These are phyloP conservation scores for Ophiocordyceps australis DNA, from an alignment of 2,329 filamentous ascomycete genomes.

Conservation along the genomic window DNA sequence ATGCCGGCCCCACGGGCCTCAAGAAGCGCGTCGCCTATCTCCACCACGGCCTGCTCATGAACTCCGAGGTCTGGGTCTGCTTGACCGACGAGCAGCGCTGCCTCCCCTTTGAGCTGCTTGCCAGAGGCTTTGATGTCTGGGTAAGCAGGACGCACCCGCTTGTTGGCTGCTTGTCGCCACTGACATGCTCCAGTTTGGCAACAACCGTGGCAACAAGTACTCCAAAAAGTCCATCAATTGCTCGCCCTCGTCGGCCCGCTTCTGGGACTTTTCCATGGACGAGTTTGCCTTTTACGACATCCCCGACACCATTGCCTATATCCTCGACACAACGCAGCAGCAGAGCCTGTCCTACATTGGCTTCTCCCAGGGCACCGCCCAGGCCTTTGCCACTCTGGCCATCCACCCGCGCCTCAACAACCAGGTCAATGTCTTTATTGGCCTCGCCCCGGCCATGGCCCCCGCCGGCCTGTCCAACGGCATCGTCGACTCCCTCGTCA, in stretches of 20 bases:
- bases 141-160: constrained; percentile 21
- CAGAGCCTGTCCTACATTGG: constrained; percentile 85
- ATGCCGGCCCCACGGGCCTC: constrained; percentile 46
- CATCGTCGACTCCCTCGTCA: constrained; percentile 82
- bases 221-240: constrained; percentile 78
- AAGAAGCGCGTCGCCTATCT: constrained; percentile 82
- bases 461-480: constrained; percentile 80
- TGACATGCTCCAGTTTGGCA: constrained; percentile 51
- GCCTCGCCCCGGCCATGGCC: constrained; percentile 89
- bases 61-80: constrained; percentile 96
- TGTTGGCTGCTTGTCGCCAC: constrained; percentile 1
- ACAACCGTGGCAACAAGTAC: constrained; percentile 98
- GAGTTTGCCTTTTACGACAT: constrained; percentile 98
- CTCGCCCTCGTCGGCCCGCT: constrained; percentile 56
- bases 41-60: constrained; percentile 95
- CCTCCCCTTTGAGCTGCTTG: constrained; percentile 75
- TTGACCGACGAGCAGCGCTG: constrained; percentile 72
- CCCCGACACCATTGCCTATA: constrained; percentile 83
- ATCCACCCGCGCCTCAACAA: constrained; percentile 86
- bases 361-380: constrained; percentile 92
- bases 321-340: constrained; percentile 68
- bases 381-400: constrained; percentile 84
- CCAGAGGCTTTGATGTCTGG: constrained; percentile 92
- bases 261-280: constrained; percentile 98
- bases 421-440: constrained; percentile 91